Base-by-base conservation (phyloP, 208 protist genomes). In the Herpetomonas samuelpessoai region DNA sequence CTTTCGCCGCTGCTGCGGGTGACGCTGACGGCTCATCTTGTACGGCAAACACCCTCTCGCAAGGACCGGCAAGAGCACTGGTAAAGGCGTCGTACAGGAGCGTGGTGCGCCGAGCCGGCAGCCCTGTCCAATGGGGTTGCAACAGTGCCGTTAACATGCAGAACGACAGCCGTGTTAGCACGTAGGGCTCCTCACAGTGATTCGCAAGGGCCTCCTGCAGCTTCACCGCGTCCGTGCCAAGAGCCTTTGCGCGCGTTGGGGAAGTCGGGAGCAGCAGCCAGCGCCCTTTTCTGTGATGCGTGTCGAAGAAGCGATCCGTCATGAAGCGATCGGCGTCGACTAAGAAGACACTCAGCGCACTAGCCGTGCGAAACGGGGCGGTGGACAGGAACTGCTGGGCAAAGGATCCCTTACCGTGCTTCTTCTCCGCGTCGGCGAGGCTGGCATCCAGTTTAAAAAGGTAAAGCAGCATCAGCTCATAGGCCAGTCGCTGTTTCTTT, bases 271-370 rank as follows among this genome's bases (percentile, higher is more conserved):
- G 44, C 28, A 27, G 6, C 16, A 18, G 56, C 29, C 72, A 38
- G 3, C 62, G 48, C 22, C 52, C 2, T 61, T 51, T 66, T 1
- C 73, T 10, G 14, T 45, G 57, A 14, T 41, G 45, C 6, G 26
- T 21, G 21, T 53, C 52, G 35, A 44, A 45, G 59, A 74, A 44
- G 2, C 66, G 64, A 35, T 62, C 62, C 14, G 39, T 74, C 26
- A 83, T 54, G 68, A 81, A 85, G 6, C 52, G 59, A 31, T 89
- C 82, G 3, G 71, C 52, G 51, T 86, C 74, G 0, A 68, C 26
- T 53, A 79, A 27, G 35, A 59, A 53, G 27, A 72, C 50, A 24
- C 67, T 57, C 24, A 51, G 47, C 25, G 57, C 50, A 55, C 68
- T 65, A 0, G 65, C 48, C 14, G 62, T 68, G 19, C 2, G 41